Conservation (phyloP, 306 rosid species). For the Cyclanthera cordifolia region DNA sequence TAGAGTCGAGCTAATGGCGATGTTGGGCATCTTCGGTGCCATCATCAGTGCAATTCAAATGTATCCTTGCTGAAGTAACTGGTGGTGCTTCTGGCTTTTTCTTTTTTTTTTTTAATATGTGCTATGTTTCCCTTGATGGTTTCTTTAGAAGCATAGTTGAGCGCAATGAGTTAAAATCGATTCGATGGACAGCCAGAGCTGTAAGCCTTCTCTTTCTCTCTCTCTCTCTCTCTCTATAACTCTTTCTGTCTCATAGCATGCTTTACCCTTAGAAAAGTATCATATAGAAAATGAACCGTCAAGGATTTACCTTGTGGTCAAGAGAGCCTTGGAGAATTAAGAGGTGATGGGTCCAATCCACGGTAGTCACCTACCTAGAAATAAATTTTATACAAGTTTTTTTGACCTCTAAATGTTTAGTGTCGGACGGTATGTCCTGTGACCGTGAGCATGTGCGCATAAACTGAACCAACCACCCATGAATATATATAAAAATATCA, state of each 20-base stretch:
- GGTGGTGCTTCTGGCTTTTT: background rate
- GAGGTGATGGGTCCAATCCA: too few relatives aligned
- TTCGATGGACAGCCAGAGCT: slow-evolving; percentile 80
- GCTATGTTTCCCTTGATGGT: slow-evolving; percentile 39
- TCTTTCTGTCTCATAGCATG: background rate
- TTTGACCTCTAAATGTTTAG: too few relatives aligned
- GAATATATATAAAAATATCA: too few relatives aligned
- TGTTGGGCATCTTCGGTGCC: slow-evolving; percentile 72
- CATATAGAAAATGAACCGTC: background rate
- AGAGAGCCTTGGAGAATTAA: too few relatives aligned
- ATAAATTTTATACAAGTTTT: too few relatives aligned
- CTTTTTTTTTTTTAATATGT: background rate
- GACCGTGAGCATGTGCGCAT: too few relatives aligned
- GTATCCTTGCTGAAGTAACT: slow-evolving; percentile 51
- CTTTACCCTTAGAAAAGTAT: background rate
- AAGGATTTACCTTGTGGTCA: too few relatives aligned
- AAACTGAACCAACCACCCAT: too few relatives aligned
- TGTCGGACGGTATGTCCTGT: too few relatives aligned
- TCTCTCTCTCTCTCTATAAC: background rate
- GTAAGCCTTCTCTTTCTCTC: slow-evolving; percentile 26
- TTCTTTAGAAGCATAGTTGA: slow-evolving; percentile 60
- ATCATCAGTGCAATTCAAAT: slow-evolving; percentile 78
- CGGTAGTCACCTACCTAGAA: too few relatives aligned
- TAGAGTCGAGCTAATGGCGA: slow-evolving; percentile 78
- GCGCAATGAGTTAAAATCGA: slow-evolving; percentile 67